Evolutionary conservation across 106 monocot species (phyloP).

Genomic region (Posidonia australis): DNA sequence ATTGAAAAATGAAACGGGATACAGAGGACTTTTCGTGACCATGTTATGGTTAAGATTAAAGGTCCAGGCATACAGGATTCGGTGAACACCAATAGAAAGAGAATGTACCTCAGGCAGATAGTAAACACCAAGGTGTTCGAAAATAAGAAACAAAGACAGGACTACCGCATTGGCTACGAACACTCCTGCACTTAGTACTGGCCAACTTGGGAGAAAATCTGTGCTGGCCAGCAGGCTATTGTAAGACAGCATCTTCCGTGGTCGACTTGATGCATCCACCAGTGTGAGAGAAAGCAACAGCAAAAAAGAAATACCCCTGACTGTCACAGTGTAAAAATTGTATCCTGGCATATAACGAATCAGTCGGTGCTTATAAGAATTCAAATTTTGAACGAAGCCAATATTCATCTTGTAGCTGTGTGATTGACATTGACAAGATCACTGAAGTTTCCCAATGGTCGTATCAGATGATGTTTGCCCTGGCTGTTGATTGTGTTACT

Average conservation of each 20-base stretch:
- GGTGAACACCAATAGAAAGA: neutral
- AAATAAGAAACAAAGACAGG: slow-evolving; percentile 65
- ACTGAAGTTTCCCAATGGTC: no score
- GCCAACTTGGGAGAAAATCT: slow-evolving; percentile 55
- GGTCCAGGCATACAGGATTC: neutral
- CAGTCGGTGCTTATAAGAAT: no score
- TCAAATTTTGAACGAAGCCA: no score
- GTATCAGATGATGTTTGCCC: no score
- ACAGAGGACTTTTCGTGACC: neutral
- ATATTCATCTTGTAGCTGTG: neutral
- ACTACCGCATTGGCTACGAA: slow-evolving; percentile 62
- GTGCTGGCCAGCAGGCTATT: slow-evolving; percentile 12
- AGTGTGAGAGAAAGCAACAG: slow-evolving; percentile 8
- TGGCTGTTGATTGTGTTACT: no score
- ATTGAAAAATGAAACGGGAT: no score
- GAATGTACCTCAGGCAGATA: slow-evolving; percentile 83
- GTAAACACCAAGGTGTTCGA: slow-evolving; percentile 79
- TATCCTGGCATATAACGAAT: no score
- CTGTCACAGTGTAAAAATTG: slow-evolving; percentile 1
- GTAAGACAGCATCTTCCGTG: slow-evolving; percentile 38
- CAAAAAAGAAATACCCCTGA: neutral
- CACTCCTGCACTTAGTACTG: slow-evolving; percentile 71
- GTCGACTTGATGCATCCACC: slow-evolving; percentile 31
- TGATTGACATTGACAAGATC: no score
- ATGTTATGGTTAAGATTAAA: neutral